phyloP scores from a whole-genome alignment of 2,329 filamentous ascomycete species.

The Sclerotinia trifoliorum region DNA sequence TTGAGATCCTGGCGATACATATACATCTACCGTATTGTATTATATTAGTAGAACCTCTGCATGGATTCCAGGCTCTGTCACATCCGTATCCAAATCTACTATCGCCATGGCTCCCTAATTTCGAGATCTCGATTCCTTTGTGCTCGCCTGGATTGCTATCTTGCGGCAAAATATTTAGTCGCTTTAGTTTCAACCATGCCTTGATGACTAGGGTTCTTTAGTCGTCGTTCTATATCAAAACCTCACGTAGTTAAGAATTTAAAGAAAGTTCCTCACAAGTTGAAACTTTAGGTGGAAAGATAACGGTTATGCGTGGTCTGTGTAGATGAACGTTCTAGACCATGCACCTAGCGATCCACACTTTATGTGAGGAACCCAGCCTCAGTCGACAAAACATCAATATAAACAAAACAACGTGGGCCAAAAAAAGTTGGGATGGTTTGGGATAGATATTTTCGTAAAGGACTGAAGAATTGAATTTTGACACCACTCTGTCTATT shows the following conservation, averaged over 20 bases:
- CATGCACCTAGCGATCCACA: neutral
- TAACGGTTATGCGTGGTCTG: constrained; percentile 7
- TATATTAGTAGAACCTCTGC: no score
- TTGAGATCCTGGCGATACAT: no score
- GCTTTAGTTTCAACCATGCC: neutral
- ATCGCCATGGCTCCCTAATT: neutral
- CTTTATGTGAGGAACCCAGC: neutral
- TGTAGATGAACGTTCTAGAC: neutral
- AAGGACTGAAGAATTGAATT: no score
- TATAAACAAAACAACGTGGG: constrained; percentile 13
- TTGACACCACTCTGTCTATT: no score
- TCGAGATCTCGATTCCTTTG: neutral
- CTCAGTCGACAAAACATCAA: neutral
- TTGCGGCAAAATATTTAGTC: neutral
- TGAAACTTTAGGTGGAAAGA: neutral
- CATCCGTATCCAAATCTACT: neutral
- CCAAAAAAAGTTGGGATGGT: no score
- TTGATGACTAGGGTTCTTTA: neutral
- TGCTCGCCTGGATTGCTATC: neutral
- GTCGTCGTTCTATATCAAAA: neutral
- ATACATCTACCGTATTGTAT: no score
- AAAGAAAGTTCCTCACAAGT: neutral
- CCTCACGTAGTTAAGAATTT: neutral
- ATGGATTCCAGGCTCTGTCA: neutral
- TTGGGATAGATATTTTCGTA: no score